A percentile compares a stretch with the other conserved stretches of the same genome.
These are phyloP conservation scores for Leccinellum albellum DNA, from an alignment of 768 basidiomycete species.

Conservation along the genomic window DNA sequence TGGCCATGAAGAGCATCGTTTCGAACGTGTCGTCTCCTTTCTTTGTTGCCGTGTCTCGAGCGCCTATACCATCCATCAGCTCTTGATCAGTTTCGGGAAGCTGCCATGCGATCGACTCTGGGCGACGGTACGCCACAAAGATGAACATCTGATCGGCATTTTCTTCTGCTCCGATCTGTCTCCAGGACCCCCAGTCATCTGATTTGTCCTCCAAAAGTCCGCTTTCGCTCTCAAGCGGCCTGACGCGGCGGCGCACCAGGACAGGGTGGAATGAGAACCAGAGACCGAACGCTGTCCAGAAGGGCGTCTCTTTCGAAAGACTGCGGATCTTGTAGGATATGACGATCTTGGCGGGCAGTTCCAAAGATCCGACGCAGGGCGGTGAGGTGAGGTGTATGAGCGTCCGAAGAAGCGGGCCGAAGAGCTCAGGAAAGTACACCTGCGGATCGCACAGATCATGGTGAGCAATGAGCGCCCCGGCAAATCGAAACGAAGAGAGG, in stretches of 20 bases:
- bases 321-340: slow-evolving; percentile 79
- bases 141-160: slow-evolving; percentile 46
- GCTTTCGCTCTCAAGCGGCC: too few relatives aligned
- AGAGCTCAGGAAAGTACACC: slow-evolving; percentile 84
- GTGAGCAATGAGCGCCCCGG: neutral
- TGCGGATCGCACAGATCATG: slow-evolving; percentile 27
- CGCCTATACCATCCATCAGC: slow-evolving; percentile 56
- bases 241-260: slow-evolving; percentile 25
- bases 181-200: slow-evolving; percentile 28
- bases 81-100: slow-evolving; percentile 51
- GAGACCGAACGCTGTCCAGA: slow-evolving; percentile 77
- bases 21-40: slow-evolving; percentile 74
- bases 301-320: slow-evolving; percentile 64
- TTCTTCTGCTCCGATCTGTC: slow-evolving; percentile 41
- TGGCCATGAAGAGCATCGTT: slow-evolving; percentile 47
- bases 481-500: neutral
- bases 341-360: slow-evolving; percentile 38
- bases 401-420: slow-evolving; percentile 71
- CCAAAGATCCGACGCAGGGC: slow-evolving; percentile 29
- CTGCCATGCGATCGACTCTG: slow-evolving; percentile 55
- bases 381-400: slow-evolving; percentile 68
- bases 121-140: slow-evolving; percentile 56
- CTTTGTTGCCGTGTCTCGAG: slow-evolving; percentile 35
- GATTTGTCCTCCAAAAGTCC: neutral
- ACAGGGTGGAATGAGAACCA: slow-evolving; percentile 70